Base-by-base conservation (phyloP, 495 filamentous ascomycete species). In the Symbiotaphrina buchneri region DNA sequence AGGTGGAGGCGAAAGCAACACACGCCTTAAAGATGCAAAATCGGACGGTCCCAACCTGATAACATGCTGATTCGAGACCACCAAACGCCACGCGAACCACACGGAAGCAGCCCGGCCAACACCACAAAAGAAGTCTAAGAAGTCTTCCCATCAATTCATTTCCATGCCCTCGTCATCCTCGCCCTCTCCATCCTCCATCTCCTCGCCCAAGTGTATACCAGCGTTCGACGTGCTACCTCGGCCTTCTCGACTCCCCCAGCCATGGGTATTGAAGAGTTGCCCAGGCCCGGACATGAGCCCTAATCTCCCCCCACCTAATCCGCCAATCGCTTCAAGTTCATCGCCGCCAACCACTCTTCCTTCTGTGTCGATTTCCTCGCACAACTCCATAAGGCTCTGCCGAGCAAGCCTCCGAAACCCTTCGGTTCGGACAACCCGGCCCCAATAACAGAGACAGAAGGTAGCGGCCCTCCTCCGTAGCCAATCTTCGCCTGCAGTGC, bases 381-480 rank as follows among this genome's bases (percentile, higher is more conserved):
- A 87, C n/a, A 97, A 59, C 42, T 91, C 82, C 28, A 93, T 71
- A 23, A 94, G 56, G 31, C 76, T 78, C 21, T 60, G 51, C 27
- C 76, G 70, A 31, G 69, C 75, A 26, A 97, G 58, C 28, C 68
- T 68, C 41, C 74, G 65, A 57, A 97, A 97, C 0, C 77, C 84
- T 13, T 64, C 59, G 0, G 84, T 94, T 26, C 90, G 70, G 14
- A 93, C 85, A 13, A 97, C 65, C 18, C 90, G 74, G 30, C 87
- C 87, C 90, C 90, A 97, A 53, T 95, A 74, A 21, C 71, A 68
- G 42, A 95, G 65, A 42, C 79, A 92, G 50, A 90, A 95, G 31
- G 57, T 63, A 3, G 81, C 82, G 4, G 87, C 84, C 29, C 84
- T 71, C 39, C 73, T 72, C 44, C 77, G 73, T 21, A 97, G 61